Conservation (phyloP, 805 yeast species). For the Starmerella ratchasimensis region DNA sequence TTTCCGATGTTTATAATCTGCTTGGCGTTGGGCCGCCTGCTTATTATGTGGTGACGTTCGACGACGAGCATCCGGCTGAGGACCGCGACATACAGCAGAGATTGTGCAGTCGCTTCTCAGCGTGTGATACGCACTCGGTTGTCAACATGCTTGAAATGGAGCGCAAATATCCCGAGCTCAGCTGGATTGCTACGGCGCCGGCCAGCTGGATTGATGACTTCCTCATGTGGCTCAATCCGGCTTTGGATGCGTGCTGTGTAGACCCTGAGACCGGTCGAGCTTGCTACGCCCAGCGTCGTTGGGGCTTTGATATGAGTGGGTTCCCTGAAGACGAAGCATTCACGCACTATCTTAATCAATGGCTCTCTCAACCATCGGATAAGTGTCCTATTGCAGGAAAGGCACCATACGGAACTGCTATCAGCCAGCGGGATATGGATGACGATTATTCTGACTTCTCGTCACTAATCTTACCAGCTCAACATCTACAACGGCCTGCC, state of each 20-base stretch:
- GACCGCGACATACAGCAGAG: conserved; percentile 48
- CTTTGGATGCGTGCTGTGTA: conserved; percentile 68
- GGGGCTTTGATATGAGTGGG: conserved; percentile 56
- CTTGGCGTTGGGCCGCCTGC: conserved; percentile 86
- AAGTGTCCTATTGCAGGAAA: conserved; percentile 93
- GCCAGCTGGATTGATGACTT: conserved; percentile 92
- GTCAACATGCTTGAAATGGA: conserved; percentile 79
- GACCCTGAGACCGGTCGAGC: conserved; percentile 27
- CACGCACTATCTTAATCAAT: conserved; percentile 54
- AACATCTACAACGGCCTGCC: no score
- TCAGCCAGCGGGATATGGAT: conserved; percentile 30
- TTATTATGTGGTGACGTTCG: conserved; percentile 50
- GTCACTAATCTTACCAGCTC: no score
- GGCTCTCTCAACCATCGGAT: conserved; percentile 72
- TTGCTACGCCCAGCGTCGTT: conserved; percentile 45
- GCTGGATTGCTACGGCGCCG: conserved; percentile 67
- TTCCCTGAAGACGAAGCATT: conserved; percentile 68
- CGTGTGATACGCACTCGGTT: conserved; percentile 67
- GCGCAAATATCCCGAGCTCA: conserved; percentile 45
- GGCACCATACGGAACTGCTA: conserved; percentile 66
- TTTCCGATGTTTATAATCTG: conserved; percentile 56
- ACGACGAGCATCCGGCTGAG: conserved; percentile 42
- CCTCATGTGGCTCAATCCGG: conserved; percentile 75
- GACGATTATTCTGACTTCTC: conserved; percentile 31
- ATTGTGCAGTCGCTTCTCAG: conserved; percentile 76